Evolutionary conservation across 768 basidiomycete species (phyloP).

Genomic region (Neoboletus subvelutipes): DNA sequence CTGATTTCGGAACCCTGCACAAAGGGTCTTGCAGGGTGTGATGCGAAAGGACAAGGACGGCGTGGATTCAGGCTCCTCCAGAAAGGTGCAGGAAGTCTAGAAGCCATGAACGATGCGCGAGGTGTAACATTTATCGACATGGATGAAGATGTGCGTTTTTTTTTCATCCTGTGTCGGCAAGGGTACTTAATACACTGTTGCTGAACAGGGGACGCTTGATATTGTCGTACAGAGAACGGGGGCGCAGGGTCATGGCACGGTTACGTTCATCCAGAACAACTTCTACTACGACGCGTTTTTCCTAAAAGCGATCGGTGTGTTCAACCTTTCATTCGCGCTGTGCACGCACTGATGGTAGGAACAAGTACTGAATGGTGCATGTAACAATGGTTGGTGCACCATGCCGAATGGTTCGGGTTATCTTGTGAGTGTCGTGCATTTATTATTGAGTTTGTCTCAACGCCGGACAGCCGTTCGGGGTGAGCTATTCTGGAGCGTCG

Average conservation of each 20-base stretch:
- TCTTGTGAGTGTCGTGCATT: constrained; percentile 54
- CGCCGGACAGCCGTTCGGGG: constrained; percentile 75
- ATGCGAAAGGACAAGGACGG: constrained; percentile 44
- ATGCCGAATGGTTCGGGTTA: constrained; percentile 62
- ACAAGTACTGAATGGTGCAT: constrained; percentile 90
- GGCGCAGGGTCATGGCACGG: constrained; percentile 54
- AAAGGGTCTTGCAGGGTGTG: constrained; percentile 58
- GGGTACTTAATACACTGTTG: neutral
- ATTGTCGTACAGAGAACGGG: constrained; percentile 89
- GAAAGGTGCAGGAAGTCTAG: constrained; percentile 61
- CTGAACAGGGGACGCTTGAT: constrained; percentile 80
- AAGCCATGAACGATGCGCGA: constrained; percentile 72
- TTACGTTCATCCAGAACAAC: constrained; percentile 92
- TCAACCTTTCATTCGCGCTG: neutral
- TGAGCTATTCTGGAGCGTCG: constrained; percentile 90
- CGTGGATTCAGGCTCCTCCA: constrained; percentile 62
- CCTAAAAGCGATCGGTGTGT: constrained; percentile 88
- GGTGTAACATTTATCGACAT: constrained; percentile 83
- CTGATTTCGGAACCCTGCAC: constrained; percentile 64
- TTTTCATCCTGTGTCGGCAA: neutral
- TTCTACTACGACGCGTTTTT: constrained; percentile 99
- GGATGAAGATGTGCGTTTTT: constrained; percentile 84
- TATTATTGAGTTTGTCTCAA: constrained; percentile 2
- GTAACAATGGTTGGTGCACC: constrained; percentile 77
- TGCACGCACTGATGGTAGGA: neutral